phyloP scores from a whole-genome alignment of 176 grass and related monocot species.

The Avena atlantica region DNA sequence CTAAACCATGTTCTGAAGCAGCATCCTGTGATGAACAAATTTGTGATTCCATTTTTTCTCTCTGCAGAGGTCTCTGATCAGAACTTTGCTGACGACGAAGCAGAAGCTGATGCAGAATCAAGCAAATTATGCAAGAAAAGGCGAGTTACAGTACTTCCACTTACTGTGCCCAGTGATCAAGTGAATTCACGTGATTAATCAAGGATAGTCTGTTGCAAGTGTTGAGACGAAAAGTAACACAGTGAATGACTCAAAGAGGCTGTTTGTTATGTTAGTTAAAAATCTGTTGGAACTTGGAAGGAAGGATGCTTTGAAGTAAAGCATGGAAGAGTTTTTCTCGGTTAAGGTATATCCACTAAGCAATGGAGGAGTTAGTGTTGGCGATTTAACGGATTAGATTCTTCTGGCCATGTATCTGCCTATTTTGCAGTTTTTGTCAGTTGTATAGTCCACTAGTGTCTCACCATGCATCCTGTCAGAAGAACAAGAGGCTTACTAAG shows the following conservation, averaged over 20 bases:
- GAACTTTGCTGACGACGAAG: slow-evolving; percentile 76
- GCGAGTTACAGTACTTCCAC: slow-evolving; percentile 33
- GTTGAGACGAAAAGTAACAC: neutral
- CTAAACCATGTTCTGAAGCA: neutral
- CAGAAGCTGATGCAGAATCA: slow-evolving; percentile 54
- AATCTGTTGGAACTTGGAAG: slow-evolving; percentile 29
- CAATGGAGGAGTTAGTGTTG: slow-evolving; percentile 19
- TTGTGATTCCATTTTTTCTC: slow-evolving; percentile 35
- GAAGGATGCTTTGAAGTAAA: slow-evolving; percentile 35
- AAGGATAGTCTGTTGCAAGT: slow-evolving; percentile 10
- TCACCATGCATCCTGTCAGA: neutral
- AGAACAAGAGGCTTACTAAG: slow-evolving; percentile 29
- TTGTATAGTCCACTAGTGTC: neutral
- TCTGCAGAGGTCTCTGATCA: slow-evolving; percentile 88
- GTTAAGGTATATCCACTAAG: neutral
- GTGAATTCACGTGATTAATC: slow-evolving; percentile 44
- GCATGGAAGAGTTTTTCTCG: neutral
- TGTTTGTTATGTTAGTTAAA: neutral
- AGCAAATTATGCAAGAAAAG: slow-evolving; percentile 59
- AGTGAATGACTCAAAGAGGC: slow-evolving; percentile 27
- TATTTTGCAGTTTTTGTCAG: neutral
- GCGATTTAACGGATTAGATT: slow-evolving; percentile 13
- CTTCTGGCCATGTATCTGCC: slow-evolving; percentile 30
- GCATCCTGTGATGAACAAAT: slow-evolving; percentile 8
- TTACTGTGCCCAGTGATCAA: slow-evolving; percentile 44